Evolutionary conservation across 164 flowering plant genomes (phyloP).

Genomic region (Kalanchoe fedtschenkoi): DNA sequence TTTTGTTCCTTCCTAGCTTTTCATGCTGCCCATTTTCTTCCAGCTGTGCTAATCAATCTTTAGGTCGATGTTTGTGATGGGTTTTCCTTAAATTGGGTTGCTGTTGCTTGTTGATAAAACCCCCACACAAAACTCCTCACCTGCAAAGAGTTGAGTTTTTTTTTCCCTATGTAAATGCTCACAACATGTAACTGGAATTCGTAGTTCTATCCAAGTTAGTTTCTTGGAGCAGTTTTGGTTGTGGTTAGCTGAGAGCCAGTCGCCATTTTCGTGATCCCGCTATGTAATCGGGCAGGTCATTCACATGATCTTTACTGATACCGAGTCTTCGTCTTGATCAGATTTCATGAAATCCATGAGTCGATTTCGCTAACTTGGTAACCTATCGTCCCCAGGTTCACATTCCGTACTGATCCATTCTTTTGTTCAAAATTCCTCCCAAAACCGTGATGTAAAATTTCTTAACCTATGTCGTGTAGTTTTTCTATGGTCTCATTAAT

Average conservation of each 20-base stretch:
- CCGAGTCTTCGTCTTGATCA: conserved; percentile 23
- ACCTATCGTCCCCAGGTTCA: not conserved
- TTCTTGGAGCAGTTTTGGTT: conserved; percentile 8
- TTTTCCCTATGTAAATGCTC: conserved; percentile 11
- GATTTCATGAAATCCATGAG: conserved; percentile 22
- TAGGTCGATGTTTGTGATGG: conserved; percentile 20
- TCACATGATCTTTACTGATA: conserved; percentile 26
- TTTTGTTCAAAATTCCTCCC: not conserved
- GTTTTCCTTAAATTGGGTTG: conserved; percentile 25
- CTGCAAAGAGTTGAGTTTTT: conserved; percentile 7
- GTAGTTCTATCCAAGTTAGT: not conserved
- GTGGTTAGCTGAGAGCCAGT: conserved; percentile 12
- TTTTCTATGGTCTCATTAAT: not conserved
- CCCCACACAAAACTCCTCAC: not conserved
- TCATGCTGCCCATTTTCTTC: conserved; percentile 23
- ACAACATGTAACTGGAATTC: conserved; percentile 10
- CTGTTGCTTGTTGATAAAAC: not conserved
- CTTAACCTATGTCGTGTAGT: not conserved
- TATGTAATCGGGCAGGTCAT: conserved; percentile 17
- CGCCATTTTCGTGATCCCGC: conserved; percentile 1
- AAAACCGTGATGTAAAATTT: not conserved
- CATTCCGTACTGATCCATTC: conserved; percentile 1
- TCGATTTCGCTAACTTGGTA: conserved; percentile 13
- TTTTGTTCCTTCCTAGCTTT: not conserved
- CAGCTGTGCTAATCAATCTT: conserved; percentile 14